phyloP scores from a whole-genome alignment of 129 eudicot species.

The Centrapalus pauciflorus region DNA sequence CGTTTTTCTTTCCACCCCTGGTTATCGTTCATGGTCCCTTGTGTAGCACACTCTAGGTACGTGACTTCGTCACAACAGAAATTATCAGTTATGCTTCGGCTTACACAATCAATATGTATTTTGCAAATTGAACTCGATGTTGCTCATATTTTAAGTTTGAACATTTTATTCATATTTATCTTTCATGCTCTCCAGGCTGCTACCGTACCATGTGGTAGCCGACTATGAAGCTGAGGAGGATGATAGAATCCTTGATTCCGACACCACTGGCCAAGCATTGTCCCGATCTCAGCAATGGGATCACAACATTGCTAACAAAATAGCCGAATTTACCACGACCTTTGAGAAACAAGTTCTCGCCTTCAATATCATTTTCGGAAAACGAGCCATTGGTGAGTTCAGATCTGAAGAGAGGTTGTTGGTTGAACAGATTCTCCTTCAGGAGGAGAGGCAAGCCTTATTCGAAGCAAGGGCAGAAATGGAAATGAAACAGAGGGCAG shows the following conservation, averaged over 20 bases:
- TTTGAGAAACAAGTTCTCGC: constrained; percentile 84
- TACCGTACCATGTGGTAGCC: constrained; percentile 91
- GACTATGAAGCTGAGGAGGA: constrained; percentile 93
- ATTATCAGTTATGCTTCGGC: no score
- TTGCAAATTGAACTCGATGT: no score
- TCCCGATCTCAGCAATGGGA: constrained; percentile 98
- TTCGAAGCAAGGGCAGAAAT: constrained; percentile 53
- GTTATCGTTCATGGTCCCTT: no score
- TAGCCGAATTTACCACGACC: constrained; percentile 73
- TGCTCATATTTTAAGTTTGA: no score
- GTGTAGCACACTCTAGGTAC: no score
- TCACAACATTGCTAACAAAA: constrained; percentile 74
- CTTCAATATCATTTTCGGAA: constrained; percentile 61
- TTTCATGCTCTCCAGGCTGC: constrained; percentile 42
- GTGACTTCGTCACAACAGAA: no score
- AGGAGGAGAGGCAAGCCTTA: constrained; percentile 52
- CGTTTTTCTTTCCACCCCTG: no score
- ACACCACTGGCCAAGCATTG: constrained; percentile 61
- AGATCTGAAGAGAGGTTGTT: constrained; percentile 80
- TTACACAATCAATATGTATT: no score
- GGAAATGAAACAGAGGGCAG: constrained; percentile 59
- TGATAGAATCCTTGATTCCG: constrained; percentile 73
- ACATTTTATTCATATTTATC: neutral
- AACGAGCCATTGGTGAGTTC: constrained; percentile 69
- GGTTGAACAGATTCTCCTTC: constrained; percentile 61